These are phyloP conservation scores for Isatis lusitanica DNA, from an alignment of 441 rosid species.

Conservation along the genomic window DNA sequence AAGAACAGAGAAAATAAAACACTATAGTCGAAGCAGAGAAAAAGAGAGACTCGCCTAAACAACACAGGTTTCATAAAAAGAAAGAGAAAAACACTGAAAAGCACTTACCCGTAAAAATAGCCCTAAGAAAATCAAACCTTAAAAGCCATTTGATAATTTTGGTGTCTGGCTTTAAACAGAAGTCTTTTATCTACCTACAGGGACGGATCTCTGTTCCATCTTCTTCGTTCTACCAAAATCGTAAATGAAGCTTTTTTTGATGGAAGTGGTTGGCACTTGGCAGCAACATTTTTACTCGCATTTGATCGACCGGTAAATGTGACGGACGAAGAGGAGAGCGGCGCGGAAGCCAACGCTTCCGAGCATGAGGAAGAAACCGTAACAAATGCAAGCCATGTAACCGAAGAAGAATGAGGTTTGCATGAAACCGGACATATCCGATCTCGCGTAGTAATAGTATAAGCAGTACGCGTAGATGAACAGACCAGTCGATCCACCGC, in stretches of 20 bases:
- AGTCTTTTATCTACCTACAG: conserved; percentile 25
- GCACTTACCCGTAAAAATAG: conserved; percentile 1
- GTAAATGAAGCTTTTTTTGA: not conserved
- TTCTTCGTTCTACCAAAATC: conserved; percentile 36
- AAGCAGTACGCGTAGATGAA: conserved; percentile 62
- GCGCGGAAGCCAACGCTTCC: conserved; percentile 65
- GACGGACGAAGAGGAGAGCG: conserved; percentile 54
- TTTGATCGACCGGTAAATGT: conserved; percentile 60
- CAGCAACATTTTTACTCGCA: conserved; percentile 44
- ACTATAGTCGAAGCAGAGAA: conserved; percentile 1
- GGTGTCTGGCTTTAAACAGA: conserved; percentile 19
- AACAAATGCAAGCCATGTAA: conserved; percentile 68
- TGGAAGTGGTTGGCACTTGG: conserved; percentile 18
- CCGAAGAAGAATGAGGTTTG: conserved; percentile 68
- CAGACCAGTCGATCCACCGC: conserved; percentile 60
- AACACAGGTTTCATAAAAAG: not conserved
- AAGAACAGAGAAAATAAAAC: not conserved
- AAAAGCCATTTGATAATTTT: conserved; percentile 10
- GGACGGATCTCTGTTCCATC: not conserved
- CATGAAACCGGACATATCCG: conserved; percentile 69
- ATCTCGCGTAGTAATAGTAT: conserved; percentile 58
- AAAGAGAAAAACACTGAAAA: not conserved
- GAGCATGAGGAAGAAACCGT: conserved; percentile 70
- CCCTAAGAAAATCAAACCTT: conserved; percentile 27
- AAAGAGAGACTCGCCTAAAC: conserved; percentile 13